Base-by-base conservation (phyloP, 2,329 filamentous ascomycete species). In the Trichoderma pleuroti region DNA sequence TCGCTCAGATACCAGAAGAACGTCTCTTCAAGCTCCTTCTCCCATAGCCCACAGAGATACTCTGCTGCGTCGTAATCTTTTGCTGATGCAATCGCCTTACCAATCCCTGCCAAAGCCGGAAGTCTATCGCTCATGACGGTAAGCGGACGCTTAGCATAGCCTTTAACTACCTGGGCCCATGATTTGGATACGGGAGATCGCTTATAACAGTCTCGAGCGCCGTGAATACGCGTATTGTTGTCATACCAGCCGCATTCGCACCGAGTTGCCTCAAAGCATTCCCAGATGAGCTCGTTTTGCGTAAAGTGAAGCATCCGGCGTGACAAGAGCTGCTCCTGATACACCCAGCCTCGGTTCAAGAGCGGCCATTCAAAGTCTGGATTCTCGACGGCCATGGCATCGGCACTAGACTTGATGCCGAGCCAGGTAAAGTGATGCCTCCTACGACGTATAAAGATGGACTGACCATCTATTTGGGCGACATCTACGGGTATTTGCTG, bases 241-340 rank as follows among this genome's bases (percentile, higher is more conserved):
- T 60, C 39, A 18, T 69, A 30, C 69, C 69, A 71, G 0, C 70
- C 69, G 46, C 74, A 75, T 59, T 74, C 71, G 39, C 74, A 75
- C 7, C 11, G 52, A 6, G 54, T 63, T 34, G 21, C 9, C 10
- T 70, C 54, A 46, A 56, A 56, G 26, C 74, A 76, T 21, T 74
- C 73, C 70, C 72, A 74, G 26, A 73, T 28, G 0, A 74, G n/a
- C 52, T 77, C 72, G 5, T 72, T 49, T 5, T 39, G 54, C 1
- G 70, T 68, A 57, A 75, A 75, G 66, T 74, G 69, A 9, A 77
- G 67, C 16, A 74, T 72, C 1, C 75, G 72, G 2, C 72, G 72
- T 0, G 74, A 74, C 3, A 75, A 71, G 9, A 74, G 63, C 5
- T 72, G 72, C 32, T 77, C 75, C 34, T 76, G 76, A 36, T 74